Conservation (phyloP, 805 yeast genomes). For the Kodamaea kakaduensis region DNA sequence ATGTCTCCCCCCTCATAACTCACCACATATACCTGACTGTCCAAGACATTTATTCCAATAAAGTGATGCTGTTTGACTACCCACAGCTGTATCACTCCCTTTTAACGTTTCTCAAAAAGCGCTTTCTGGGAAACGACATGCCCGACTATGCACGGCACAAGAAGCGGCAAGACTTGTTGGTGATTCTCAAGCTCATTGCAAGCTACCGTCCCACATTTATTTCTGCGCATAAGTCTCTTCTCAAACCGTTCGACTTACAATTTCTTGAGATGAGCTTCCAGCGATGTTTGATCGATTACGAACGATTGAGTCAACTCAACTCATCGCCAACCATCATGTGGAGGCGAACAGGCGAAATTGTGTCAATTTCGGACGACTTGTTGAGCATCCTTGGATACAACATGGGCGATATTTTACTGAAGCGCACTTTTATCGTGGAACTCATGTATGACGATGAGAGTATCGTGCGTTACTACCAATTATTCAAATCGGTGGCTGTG, state of each 20-base stretch:
- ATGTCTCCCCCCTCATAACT: constrained; percentile 54
- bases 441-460: constrained; percentile 73
- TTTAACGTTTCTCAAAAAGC: constrained; percentile 48
- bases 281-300: constrained; percentile 42
- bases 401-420: constrained; percentile 51
- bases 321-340: constrained; percentile 81
- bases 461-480: constrained; percentile 65
- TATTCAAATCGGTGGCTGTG: constrained; percentile 70
- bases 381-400: constrained; percentile 65
- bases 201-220: constrained; percentile 73
- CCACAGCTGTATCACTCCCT: constrained; percentile 61
- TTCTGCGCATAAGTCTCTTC: constrained; percentile 65
- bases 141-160: constrained; percentile 24
- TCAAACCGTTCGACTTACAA: constrained; percentile 64
- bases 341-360: constrained; percentile 84
- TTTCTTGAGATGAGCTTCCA: constrained; percentile 46
- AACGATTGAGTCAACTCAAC: constrained; percentile 44
- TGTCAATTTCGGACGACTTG: constrained; percentile 72
- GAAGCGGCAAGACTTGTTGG: constrained; percentile 32
- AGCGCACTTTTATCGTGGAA: constrained; percentile 68
- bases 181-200: constrained; percentile 56
- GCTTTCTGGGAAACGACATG: constrained; percentile 52
- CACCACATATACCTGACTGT: constrained; percentile 52
- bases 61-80: constrained; percentile 51
- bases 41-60: constrained; percentile 48